Evolutionary conservation across 345 rosid genomes (phyloP).

Genomic region (Citrus glauca): DNA sequence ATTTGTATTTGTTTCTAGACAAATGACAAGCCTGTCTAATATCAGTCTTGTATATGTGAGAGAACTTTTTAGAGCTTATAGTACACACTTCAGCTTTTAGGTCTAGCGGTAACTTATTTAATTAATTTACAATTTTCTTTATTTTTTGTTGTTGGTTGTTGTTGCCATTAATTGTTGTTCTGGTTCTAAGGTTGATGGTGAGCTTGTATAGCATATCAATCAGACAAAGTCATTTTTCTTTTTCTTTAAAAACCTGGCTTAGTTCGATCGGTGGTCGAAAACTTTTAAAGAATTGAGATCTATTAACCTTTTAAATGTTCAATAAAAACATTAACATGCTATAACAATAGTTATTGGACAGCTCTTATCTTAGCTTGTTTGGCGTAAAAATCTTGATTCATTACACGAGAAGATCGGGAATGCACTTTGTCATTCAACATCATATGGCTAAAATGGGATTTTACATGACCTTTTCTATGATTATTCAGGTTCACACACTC

Average conservation of each 20-base stretch:
- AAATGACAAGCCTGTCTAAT: too few relatives aligned
- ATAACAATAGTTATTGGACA: not conserved
- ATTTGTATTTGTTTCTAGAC: too few relatives aligned
- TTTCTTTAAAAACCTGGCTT: not conserved
- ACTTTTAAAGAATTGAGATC: not conserved
- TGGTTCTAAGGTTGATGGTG: not conserved
- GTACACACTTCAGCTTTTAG: too few relatives aligned
- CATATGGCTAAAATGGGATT: not conserved
- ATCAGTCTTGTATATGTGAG: too few relatives aligned
- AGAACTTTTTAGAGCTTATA: too few relatives aligned
- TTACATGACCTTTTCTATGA: not conserved
- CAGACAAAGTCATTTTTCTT: not conserved
- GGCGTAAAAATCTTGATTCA: not conserved
- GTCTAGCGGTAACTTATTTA: not conserved
- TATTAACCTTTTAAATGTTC: too few relatives aligned
- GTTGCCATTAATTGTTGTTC: not conserved
- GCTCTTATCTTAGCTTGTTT: not conserved
- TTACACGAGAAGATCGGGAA: not conserved
- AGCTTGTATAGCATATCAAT: not conserved
- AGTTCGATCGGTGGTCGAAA: not conserved
- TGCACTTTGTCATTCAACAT: not conserved
- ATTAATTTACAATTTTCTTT: not conserved
- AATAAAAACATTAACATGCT: not conserved
- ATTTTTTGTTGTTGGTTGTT: not conserved
- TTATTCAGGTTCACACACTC: slow-evolving; percentile 57